Conservation (phyloP, 805 yeast species). For the Saturnispora silvae region DNA sequence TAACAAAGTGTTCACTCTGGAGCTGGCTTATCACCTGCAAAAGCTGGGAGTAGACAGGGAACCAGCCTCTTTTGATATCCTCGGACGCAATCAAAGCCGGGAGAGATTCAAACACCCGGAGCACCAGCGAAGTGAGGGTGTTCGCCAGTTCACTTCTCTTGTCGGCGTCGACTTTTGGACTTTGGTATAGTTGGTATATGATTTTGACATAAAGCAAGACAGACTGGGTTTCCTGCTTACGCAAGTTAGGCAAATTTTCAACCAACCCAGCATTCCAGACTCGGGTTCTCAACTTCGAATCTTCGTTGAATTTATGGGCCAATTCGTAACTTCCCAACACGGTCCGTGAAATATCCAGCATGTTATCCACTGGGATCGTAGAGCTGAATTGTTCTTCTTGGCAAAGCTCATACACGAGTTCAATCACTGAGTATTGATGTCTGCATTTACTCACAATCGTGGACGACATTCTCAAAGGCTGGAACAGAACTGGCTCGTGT, state of each 20-base stretch:
- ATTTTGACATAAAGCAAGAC: conserved; percentile 79
- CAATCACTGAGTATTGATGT: conserved; percentile 79
- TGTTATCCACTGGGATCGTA: conserved; percentile 53
- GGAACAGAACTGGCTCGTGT: conserved; percentile 3
- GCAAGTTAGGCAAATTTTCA: conserved; percentile 81
- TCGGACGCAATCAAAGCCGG: conserved; percentile 65
- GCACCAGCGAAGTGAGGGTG: conserved; percentile 58
- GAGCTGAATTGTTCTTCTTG: conserved; percentile 60
- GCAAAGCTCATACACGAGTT: conserved; percentile 70
- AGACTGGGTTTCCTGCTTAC: conserved; percentile 85
- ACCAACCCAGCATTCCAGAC: conserved; percentile 88
- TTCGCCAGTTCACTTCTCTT: conserved; percentile 42
- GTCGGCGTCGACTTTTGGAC: conserved; percentile 36
- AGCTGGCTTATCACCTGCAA: conserved; percentile 72
- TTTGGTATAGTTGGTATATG: conserved; percentile 69
- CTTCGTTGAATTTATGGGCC: conserved; percentile 79
- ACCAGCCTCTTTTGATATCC: conserved; percentile 77
- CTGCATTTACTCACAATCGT: conserved; percentile 83
- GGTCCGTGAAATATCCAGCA: conserved; percentile 48
- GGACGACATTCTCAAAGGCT: conserved; percentile 39
- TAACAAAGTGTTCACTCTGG: conserved; percentile 58
- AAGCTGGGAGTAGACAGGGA: conserved; percentile 86
- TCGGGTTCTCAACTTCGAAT: conserved; percentile 77
- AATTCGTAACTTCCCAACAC: conserved; percentile 66
- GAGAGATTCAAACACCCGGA: conserved; percentile 58